Conservation (phyloP, 805 yeast species). For the Wickerhamiella spandovensis region DNA sequence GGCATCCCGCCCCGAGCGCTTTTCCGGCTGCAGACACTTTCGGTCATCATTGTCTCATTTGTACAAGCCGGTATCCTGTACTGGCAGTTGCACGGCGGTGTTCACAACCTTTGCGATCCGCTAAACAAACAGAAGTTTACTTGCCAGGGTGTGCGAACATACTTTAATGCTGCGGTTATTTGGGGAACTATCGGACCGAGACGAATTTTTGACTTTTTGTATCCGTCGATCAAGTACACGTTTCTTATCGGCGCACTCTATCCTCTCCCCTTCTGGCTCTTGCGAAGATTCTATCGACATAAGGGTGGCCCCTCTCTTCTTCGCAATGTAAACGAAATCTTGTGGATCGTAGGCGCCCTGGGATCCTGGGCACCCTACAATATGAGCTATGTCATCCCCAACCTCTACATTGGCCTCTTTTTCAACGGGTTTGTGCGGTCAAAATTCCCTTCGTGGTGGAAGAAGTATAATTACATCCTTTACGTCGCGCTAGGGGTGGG, state of each 20-base stretch:
- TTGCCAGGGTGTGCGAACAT: constrained; percentile 27
- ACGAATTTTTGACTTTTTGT: constrained; percentile 32
- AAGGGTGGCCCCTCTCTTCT: not conserved
- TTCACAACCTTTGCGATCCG: constrained; percentile 25
- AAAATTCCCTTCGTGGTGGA: constrained; percentile 43
- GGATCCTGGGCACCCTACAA: constrained; percentile 25
- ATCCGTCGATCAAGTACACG: constrained; percentile 50
- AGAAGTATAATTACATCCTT: constrained; percentile 36
- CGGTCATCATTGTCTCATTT: constrained; percentile 18
- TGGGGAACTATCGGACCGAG: constrained; percentile 54
- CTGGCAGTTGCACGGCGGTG: constrained; percentile 25
- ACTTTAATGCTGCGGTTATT: constrained; percentile 36
- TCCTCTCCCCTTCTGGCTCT: constrained; percentile 7
- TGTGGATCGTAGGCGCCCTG: constrained; percentile 32
- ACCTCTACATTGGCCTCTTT: constrained; percentile 23
- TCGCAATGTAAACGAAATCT: constrained; percentile 32
- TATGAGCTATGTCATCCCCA: constrained; percentile 15
- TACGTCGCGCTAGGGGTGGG: constrained; percentile 48
- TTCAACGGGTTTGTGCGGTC: constrained; percentile 37
- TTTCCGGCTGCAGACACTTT: constrained; percentile 35
- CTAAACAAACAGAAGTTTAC: constrained; percentile 28
- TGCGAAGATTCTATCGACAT: constrained; percentile 16
- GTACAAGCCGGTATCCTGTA: constrained; percentile 22
- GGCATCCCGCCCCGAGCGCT: constrained; percentile 47
- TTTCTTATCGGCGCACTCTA: constrained; percentile 41